These are phyloP conservation scores for Wickerhamomyces chaumierensis DNA, from an alignment of 805 yeast genomes.

Conservation along the genomic window DNA sequence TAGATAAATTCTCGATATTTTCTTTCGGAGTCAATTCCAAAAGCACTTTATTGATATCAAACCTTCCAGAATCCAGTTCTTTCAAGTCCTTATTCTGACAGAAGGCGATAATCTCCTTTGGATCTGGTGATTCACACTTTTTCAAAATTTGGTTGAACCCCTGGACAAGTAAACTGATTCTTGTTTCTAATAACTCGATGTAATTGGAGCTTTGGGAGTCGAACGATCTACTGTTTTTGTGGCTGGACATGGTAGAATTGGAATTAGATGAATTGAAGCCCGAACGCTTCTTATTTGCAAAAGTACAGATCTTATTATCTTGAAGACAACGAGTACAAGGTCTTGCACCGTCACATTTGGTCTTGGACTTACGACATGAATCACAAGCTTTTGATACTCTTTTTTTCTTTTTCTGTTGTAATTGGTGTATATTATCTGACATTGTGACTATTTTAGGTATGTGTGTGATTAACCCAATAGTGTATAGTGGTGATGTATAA, in stretches of 20 bases:
- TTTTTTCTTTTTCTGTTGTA: slow-evolving; percentile 13
- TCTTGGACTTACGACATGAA: slow-evolving; percentile 32
- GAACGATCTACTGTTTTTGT: not conserved
- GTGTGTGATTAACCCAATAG: too few relatives aligned
- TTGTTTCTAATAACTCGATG: slow-evolving; percentile 37
- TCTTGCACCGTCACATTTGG: slow-evolving; percentile 35
- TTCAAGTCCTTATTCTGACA: slow-evolving; percentile 10
- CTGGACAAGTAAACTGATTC: slow-evolving; percentile 35
- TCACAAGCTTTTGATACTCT: slow-evolving; percentile 34
- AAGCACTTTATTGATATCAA: slow-evolving; percentile 18
- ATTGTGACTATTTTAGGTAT: too few relatives aligned
- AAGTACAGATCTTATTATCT: slow-evolving; percentile 47
- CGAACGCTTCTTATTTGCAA: slow-evolving; percentile 39
- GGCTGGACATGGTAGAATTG: too few relatives aligned
- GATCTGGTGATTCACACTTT: slow-evolving; percentile 7
- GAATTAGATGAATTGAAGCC: too few relatives aligned
- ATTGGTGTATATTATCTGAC: too few relatives aligned
- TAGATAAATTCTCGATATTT: slow-evolving; percentile 16
- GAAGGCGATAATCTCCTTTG: slow-evolving; percentile 7
- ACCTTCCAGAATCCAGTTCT: slow-evolving; percentile 11
- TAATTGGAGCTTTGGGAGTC: slow-evolving; percentile 33
- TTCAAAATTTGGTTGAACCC: slow-evolving; percentile 21
- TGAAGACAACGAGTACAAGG: slow-evolving; percentile 40
- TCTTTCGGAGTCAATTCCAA: slow-evolving; percentile 12
- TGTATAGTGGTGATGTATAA: too few relatives aligned